phyloP scores from a whole-genome alignment of 495 filamentous ascomycete genomes.

The Penicillium ucsense region DNA sequence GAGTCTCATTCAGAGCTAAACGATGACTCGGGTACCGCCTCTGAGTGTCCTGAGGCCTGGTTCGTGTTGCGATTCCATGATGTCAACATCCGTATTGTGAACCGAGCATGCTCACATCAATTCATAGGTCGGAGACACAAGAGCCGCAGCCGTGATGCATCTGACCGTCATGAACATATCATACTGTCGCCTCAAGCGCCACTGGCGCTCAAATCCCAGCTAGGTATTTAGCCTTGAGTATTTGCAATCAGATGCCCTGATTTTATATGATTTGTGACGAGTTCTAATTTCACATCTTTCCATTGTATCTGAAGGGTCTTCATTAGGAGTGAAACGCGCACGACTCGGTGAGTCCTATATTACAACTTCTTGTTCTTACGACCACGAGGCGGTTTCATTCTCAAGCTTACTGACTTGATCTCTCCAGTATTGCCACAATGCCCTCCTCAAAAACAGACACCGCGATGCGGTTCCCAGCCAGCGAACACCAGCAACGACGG shows the following conservation, averaged over 20 bases:
- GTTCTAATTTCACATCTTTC: no score
- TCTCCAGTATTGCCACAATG: slow-evolving; percentile 12
- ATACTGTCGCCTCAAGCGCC: slow-evolving; percentile 10
- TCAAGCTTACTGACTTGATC: no score
- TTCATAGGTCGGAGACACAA: slow-evolving; percentile 11
- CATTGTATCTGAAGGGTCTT: no score
- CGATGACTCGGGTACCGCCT: no score
- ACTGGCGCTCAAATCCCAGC: slow-evolving; percentile 6
- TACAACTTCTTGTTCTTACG: no score
- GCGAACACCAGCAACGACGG: slow-evolving; percentile 14
- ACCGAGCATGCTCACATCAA: background rate
- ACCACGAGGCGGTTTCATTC: no score
- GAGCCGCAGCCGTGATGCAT: slow-evolving; percentile 12
- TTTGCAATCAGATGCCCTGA: background rate
- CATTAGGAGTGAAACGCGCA: no score
- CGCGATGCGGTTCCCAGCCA: slow-evolving; percentile 15
- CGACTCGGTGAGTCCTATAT: no score
- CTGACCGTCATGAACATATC: slow-evolving; percentile 19
- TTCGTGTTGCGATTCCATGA: no score
- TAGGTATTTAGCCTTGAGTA: slow-evolving; percentile 4
- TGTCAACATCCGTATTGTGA: no score
- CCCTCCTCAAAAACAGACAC: slow-evolving; percentile 22
- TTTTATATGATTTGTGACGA: background rate
- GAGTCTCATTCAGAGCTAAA: no score
- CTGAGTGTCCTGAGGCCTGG: no score